A percentile compares a stretch with the other conserved stretches of the same genome.
Conservation (phyloP, 75 land plant genomes). For the Pinus tabuliformis region DNA sequence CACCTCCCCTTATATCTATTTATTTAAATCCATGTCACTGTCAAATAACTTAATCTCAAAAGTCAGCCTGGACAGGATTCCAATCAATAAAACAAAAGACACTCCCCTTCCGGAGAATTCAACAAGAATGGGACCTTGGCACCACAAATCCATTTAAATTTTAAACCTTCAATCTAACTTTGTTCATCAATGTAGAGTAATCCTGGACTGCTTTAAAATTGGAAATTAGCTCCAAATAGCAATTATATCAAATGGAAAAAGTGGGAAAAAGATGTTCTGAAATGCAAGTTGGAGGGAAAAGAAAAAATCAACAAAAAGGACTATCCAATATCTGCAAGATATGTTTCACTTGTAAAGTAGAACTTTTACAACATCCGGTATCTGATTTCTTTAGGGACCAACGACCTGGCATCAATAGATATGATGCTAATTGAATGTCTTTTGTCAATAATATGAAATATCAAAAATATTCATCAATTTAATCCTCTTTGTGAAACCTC, state of each 20-base stretch:
- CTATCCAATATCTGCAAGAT: not conserved
- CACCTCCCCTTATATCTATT: not conserved
- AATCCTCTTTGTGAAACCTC: not conserved
- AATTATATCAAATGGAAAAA: not conserved
- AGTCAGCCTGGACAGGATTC: not conserved
- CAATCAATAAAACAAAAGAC: not conserved
- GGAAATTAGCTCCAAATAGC: not conserved
- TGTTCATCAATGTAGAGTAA: not conserved
- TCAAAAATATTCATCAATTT: not conserved
- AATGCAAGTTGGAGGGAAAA: not conserved
- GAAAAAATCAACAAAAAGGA: not conserved
- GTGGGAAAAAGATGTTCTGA: not conserved
- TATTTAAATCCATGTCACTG: not conserved
- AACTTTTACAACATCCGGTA: not conserved
- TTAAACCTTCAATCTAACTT: not conserved
- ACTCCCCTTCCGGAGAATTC: not conserved
- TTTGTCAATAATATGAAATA: not conserved
- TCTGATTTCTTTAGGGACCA: not conserved
- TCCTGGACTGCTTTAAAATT: not conserved
- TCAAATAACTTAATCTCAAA: not conserved
- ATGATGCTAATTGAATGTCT: not conserved
- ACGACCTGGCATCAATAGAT: not conserved
- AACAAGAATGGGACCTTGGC: not conserved
- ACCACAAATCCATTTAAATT: constrained; percentile 1
- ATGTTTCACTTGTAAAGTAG: not conserved